Evolutionary conservation across 1,284 basidiomycete species (phyloP).

Genomic region (Trichosporon asahii): DNA sequence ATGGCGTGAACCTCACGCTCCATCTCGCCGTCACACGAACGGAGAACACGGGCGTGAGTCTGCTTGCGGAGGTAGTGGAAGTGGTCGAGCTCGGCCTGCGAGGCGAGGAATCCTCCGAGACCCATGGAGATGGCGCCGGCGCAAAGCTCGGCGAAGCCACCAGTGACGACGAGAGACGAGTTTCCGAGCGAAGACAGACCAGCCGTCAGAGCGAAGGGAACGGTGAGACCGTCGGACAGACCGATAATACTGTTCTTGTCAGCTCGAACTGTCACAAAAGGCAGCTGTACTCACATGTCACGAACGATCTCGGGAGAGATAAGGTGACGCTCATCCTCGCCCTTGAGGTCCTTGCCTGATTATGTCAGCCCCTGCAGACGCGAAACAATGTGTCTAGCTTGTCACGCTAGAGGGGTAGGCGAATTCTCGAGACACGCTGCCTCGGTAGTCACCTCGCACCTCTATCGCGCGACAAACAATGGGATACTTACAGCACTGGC

Average conservation of each 20-base stretch:
- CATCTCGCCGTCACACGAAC: conserved; percentile 89
- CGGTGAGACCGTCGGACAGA: conserved; percentile 90
- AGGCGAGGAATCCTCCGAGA: conserved; percentile 93
- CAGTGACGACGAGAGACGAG: conserved; percentile 81
- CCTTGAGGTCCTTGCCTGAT: conserved; percentile 48
- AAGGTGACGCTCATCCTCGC: conserved; percentile 52
- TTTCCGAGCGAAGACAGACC: conserved; percentile 84
- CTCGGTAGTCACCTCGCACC: neutral
- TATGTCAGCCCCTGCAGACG: conserved; percentile 23
- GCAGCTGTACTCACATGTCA: conserved; percentile 46
- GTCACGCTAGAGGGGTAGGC: neutral
- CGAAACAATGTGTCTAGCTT: neutral
- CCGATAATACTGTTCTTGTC: conserved; percentile 73
- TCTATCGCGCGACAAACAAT: neutral
- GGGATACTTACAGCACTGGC: conserved; percentile 40
- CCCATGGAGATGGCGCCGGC: conserved; percentile 96
- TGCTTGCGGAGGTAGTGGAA: conserved; percentile 74
- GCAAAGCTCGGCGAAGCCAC: conserved; percentile 86
- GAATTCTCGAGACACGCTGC: neutral
- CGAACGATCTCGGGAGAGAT: conserved; percentile 53
- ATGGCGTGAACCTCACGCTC: conserved; percentile 89
- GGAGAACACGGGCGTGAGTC: conserved; percentile 74
- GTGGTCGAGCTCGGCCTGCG: conserved; percentile 92
- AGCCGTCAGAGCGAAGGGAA: conserved; percentile 81
- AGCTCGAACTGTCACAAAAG: neutral